These are phyloP conservation scores for Phytophthora brassicae DNA, from an alignment of 352 stramenopile genomes.

Conservation along the genomic window DNA sequence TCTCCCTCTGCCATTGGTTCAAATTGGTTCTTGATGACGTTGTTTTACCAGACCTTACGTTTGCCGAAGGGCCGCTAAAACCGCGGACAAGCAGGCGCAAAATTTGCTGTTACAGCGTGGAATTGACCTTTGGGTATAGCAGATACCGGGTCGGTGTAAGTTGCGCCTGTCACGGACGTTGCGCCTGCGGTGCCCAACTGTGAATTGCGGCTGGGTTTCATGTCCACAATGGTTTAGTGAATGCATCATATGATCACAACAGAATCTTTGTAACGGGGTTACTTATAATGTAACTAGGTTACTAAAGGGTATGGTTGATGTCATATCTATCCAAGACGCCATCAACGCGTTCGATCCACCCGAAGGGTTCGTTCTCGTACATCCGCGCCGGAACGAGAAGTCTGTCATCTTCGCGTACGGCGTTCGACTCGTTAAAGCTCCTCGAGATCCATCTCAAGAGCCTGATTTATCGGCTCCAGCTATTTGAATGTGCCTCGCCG, in stretches of 20 bases:
- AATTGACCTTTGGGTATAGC: too few species aligned
- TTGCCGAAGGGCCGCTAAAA: too few species aligned
- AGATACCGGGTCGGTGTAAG: too few species aligned
- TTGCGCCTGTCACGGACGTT: too few species aligned
- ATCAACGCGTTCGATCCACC: constrained; percentile 11
- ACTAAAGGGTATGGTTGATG: too few species aligned
- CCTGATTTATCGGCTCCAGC: background rate
- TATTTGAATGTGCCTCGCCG: constrained; percentile 14
- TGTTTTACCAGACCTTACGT: background rate
- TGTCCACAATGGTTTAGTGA: too few species aligned
- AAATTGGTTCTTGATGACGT: background rate
- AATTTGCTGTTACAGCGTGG: too few species aligned
- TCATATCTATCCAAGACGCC: constrained; percentile 1
- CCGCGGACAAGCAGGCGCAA: background rate
- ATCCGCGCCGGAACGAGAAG: constrained; percentile 3
- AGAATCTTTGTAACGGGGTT: too few species aligned
- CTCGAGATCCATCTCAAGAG: background rate
- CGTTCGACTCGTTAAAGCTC: constrained; percentile 5
- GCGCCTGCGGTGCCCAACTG: too few species aligned
- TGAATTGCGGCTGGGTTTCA: too few species aligned
- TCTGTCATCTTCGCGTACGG: constrained; percentile 15
- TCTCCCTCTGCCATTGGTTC: background rate
- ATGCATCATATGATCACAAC: too few species aligned
- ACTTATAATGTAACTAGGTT: too few species aligned
- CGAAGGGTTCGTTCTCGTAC: constrained; percentile 4